A percentile compares a stretch with the other conserved stretches of the same genome.
phyloP scores from a whole-genome alignment of 176 grass and related monocot genomes.

The Phoenix roebelenii region DNA sequence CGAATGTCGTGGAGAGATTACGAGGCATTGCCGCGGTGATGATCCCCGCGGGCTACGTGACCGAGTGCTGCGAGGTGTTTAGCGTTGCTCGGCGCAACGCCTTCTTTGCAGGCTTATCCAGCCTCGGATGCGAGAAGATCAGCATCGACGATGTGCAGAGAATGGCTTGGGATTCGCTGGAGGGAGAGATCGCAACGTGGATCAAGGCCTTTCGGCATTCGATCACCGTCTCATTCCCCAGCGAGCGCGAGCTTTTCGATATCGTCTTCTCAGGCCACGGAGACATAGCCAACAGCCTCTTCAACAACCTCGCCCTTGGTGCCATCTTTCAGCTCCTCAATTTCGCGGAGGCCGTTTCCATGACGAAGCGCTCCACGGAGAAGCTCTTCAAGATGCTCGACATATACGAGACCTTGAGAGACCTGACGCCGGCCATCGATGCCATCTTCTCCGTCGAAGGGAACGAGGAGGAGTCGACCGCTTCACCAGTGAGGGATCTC shows the following conservation, averaged over 20 bases:
- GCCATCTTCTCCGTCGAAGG: too few species aligned
- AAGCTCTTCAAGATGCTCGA: slow-evolving; percentile 7
- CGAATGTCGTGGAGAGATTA: slow-evolving; percentile 41
- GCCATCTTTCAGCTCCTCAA: too few species aligned
- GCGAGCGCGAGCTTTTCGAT: too few species aligned
- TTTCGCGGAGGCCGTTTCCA: neutral
- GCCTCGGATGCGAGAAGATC: slow-evolving; percentile 60
- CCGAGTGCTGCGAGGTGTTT: slow-evolving; percentile 77
- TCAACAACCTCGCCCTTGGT: too few species aligned
- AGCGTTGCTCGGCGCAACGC: slow-evolving; percentile 54
- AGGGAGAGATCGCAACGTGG: slow-evolving; percentile 60
- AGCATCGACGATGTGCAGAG: slow-evolving; percentile 81
- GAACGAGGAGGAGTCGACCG: too few species aligned
- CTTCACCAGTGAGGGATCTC: too few species aligned
- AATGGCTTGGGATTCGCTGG: slow-evolving; percentile 76
- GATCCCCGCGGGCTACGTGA: slow-evolving; percentile 49
- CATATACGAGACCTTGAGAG: neutral
- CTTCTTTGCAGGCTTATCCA: slow-evolving; percentile 43
- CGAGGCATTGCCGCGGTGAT: slow-evolving; percentile 43
- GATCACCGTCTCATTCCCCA: too few species aligned
- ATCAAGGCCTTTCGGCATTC: slow-evolving; percentile 25
- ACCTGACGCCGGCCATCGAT: too few species aligned
- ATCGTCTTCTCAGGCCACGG: too few species aligned
- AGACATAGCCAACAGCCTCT: too few species aligned
- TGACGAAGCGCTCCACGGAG: neutral